Base-by-base conservation (phyloP, 371 early-diverging fungal genomes). In the Chytridium lagenaria region DNA sequence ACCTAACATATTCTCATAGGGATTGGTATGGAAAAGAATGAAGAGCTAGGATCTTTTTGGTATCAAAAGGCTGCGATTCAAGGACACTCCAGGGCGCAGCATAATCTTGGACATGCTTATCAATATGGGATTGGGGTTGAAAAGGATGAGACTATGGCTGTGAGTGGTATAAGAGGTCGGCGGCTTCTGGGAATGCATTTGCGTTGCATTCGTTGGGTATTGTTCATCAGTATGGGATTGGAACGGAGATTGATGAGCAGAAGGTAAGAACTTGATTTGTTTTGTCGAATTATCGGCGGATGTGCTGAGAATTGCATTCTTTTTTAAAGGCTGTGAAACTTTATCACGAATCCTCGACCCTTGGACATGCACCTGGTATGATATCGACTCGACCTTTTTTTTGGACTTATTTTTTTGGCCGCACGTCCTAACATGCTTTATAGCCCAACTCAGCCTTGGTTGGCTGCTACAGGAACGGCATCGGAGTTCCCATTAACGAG, bases 151-250 rank as follows among this genome's bases (percentile, higher is more conserved):
- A 78, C 83, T 52, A 83, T 86, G 69, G 93, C 93, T 7, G 85
- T 93, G 69, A 83, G 65, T 93, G 91, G 90, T 90, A 86, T 55
- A 68, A 85, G 33, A 84, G 87, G 33, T 91, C 93, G 1, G 89
- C 92, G 0, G 81, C 36, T n/a, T 73, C 84, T 2, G 77, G 78
- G 44, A 85, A 86, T 78, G 71, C 82, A 0, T 85, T 90, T 72
- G 95, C 95, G 38, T 87, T 93, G 80, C 93, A 94, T 78, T 94
- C 93, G 67, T 83, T 95, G 3, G 95, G 94, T 0, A 92, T 92
- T 77, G 94, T 92, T 79, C 93, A 90, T 77, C 93, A 95, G 72
- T 87, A 93, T 76, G 94, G 93, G 28, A 88, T 91, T 63, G 94
- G 92, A 65, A 88, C 87, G 26, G 76, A 80, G 39, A 78, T 84